A percentile compares a stretch with the other conserved stretches of the same genome.
Evolutionary conservation across 768 basidiomycete species (phyloP).

Genomic region (Inosperma sp.): DNA sequence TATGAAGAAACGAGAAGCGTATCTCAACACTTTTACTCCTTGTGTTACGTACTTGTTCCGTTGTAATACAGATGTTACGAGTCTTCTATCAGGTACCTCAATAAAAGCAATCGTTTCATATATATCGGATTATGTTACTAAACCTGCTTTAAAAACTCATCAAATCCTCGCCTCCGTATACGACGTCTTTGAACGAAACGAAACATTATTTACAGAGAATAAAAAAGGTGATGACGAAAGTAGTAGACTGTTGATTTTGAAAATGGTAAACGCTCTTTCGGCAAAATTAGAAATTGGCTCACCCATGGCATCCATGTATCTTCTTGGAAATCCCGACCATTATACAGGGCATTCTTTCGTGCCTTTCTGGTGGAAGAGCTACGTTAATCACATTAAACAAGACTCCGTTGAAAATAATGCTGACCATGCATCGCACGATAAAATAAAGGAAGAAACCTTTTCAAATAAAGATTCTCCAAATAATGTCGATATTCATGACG

Average conservation of each 20-base stretch:
- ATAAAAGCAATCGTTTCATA: constrained; percentile 33
- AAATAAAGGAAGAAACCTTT: no score
- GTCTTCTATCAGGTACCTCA: constrained; percentile 30
- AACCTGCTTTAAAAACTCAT: constrained; percentile 28
- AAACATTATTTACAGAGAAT: constrained; percentile 6
- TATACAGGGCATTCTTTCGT: constrained; percentile 30
- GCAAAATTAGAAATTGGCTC: constrained; percentile 28
- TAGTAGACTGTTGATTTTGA: constrained; percentile 18
- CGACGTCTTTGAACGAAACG: constrained; percentile 15
- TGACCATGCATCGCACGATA: no score
- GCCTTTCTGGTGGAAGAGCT: constrained; percentile 26
- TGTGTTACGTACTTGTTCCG: constrained; percentile 24
- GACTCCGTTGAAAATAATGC: no score
- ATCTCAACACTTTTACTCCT: constrained; percentile 27
- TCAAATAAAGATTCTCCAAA: background rate
- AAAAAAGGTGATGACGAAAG: background rate
- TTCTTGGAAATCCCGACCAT: constrained; percentile 28
- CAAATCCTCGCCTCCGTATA: constrained; percentile 18
- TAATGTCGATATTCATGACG: no score
- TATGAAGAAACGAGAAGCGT: constrained; percentile 27
- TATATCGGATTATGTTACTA: constrained; percentile 30
- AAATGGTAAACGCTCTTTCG: constrained; percentile 28
- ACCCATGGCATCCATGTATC: constrained; percentile 25
- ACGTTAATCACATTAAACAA: constrained; percentile 17
- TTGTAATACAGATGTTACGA: constrained; percentile 32